Base-by-base conservation (phyloP, 331 rosid genomes). In the Malus hybrid region DNA sequence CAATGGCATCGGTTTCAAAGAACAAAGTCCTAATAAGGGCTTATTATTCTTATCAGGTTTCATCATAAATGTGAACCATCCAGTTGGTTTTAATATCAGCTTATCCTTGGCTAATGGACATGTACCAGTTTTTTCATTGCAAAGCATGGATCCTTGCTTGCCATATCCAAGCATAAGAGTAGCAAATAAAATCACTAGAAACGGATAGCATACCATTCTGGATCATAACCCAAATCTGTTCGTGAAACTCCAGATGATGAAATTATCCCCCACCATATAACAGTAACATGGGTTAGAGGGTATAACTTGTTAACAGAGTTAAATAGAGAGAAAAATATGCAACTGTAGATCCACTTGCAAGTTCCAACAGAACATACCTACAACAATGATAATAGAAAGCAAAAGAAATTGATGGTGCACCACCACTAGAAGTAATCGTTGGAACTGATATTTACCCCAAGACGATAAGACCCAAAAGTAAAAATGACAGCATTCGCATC, bases 381-480 rank as follows among this genome's bases (percentile, higher is more conserved):
- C 5, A 60, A 58, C 24, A 55, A 70, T 22, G 67, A 32, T 6
- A 55, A 63, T 34, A 62, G n/a, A 7, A 64, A 15, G 33, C 15
- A 71, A 67, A 42, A 81, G 11, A 24, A 20, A 68, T n/a, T 33
- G 5, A 52, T 32, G 56, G 2, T 19, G 60, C 10, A 26, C 12
- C 64, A 32, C 61, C 13, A 56, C 33, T 7, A 28, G 53, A 60
- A 56, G 19, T 55, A 62, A 16, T 4, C 1, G 3, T 19, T 6
- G 26, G 63, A 75, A 53, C 34, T 66, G 20, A 66, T 29, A 76
- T 96, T 85, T 72, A 95, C 99, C 90, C 99, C 99, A 10, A 92
- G 86, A 32, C 96, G 79, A 64, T 88, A 95, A 50, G 99, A 95
- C n/a, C 99, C 99, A 70, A 95, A 95, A 18, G 99, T 95, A 71